These are phyloP conservation scores for Populus simonii DNA, from an alignment of 345 rosid genomes.

Conservation along the genomic window DNA sequence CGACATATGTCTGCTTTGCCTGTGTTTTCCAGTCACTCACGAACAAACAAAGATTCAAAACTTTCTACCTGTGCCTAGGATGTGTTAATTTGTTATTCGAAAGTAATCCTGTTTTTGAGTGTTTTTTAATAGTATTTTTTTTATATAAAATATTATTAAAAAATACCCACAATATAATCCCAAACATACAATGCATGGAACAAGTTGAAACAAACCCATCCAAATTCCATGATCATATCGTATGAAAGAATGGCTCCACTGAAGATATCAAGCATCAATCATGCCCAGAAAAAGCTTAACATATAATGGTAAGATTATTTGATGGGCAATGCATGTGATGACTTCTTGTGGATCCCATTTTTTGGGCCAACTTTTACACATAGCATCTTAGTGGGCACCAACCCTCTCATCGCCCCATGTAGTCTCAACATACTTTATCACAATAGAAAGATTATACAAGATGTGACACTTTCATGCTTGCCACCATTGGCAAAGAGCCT, in stretches of 20 bases:
- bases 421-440: not conserved
- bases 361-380: constrained; percentile 10
- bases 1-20: constrained; percentile 2
- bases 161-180: no score
- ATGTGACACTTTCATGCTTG: constrained; percentile 2
- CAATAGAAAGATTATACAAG: not conserved
- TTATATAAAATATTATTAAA: no score
- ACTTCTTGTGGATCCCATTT: constrained; percentile 20
- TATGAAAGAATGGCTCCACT: not conserved
- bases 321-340: constrained; percentile 27
- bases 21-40: not conserved
- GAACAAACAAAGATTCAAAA: not conserved
- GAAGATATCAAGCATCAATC: constrained; percentile 12
- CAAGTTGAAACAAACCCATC: not conserved
- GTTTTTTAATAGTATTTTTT: no score
- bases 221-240: not conserved
- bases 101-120: no score
- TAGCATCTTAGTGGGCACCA: not conserved
- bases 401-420: not conserved
- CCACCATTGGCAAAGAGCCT: not conserved
- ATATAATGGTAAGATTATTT: constrained; percentile 27
- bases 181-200: no score
- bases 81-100: no score
- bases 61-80: no score
- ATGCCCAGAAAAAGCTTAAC: constrained; percentile 23